Conservation (phyloP, 257 asterid genomes). For the Capsicum baccatum region DNA sequence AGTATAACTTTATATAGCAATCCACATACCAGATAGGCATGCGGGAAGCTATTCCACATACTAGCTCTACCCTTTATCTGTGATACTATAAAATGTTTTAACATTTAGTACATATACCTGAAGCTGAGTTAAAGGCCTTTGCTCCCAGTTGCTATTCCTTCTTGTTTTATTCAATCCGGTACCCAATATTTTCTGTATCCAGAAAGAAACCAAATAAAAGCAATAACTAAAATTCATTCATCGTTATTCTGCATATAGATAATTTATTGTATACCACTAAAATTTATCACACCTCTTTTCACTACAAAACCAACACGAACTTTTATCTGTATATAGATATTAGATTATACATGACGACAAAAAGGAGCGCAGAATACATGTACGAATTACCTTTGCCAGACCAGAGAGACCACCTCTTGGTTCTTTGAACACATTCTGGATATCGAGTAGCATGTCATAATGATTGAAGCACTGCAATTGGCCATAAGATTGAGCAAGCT, state of each 20-base stretch:
- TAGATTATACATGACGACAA: slow-evolving; percentile 8
- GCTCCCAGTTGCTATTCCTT: slow-evolving; percentile 97
- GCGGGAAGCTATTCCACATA: neutral
- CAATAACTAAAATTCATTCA: neutral
- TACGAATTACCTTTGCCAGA: slow-evolving; percentile 69
- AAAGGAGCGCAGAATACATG: slow-evolving; percentile 22
- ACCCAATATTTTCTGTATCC: slow-evolving; percentile 80
- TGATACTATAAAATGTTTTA: slow-evolving; percentile 9
- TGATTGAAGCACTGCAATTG: slow-evolving; percentile 75
- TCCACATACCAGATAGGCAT: neutral
- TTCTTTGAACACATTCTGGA: slow-evolving; percentile 86
- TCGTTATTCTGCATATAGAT: neutral
- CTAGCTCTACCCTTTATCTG: neutral
- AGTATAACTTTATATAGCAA: neutral
- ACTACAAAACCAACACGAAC: slow-evolving; percentile 4
- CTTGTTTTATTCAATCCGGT: slow-evolving; percentile 86
- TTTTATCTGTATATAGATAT: neutral
- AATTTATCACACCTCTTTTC: neutral
- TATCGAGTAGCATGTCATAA: slow-evolving; percentile 91
- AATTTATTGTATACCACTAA: too few relatives aligned
- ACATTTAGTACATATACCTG: slow-evolving; percentile 54
- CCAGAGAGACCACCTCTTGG: slow-evolving; percentile 92
- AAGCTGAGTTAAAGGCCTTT: slow-evolving; percentile 74
- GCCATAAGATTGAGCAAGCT: slow-evolving; percentile 80
- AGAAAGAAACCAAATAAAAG: slow-evolving; percentile 35